These are phyloP conservation scores for Colletotrichum euphorbiae DNA, from an alignment of 2,329 filamentous ascomycete genomes.

Conservation along the genomic window DNA sequence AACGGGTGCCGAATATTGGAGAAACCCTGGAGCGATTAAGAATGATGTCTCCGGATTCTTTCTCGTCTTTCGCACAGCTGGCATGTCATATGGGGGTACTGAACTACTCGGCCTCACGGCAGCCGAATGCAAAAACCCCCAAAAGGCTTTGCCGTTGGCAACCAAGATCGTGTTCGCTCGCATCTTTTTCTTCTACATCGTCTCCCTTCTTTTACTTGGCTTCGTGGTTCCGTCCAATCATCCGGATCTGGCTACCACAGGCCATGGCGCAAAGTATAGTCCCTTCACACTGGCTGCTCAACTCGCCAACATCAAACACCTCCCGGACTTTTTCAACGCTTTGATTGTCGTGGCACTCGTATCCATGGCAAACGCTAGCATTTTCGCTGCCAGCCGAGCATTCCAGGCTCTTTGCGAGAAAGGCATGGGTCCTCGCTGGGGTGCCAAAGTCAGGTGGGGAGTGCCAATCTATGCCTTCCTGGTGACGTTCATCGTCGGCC, in stretches of 20 bases:
- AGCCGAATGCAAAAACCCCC: slow-evolving; percentile 54
- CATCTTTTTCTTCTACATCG: slow-evolving; percentile 66
- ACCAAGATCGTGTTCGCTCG: slow-evolving; percentile 81
- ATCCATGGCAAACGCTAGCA: slow-evolving; percentile 56
- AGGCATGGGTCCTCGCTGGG: slow-evolving; percentile 49
- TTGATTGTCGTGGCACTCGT: slow-evolving; percentile 51
- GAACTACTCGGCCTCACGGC: slow-evolving; percentile 59
- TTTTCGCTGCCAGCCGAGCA: slow-evolving; percentile 52
- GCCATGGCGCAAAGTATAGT: slow-evolving; percentile 42
- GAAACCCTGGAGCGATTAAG: slow-evolving; percentile 56
- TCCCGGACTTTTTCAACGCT: slow-evolving; percentile 50
- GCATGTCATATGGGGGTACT: slow-evolving; percentile 58
- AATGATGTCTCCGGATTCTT: slow-evolving; percentile 56
- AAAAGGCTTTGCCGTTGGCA: slow-evolving; percentile 80
- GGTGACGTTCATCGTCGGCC: slow-evolving; percentile 53
- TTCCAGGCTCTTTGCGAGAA: slow-evolving; percentile 50
- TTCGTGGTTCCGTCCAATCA: slow-evolving; percentile 62
- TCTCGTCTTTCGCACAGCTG: slow-evolving; percentile 57
- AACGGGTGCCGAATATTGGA: slow-evolving; percentile 59
- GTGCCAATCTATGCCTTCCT: slow-evolving; percentile 56
- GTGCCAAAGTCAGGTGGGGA: slow-evolving; percentile 49
- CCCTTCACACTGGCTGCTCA: slow-evolving; percentile 47
- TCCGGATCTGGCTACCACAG: slow-evolving; percentile 49
- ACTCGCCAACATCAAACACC: slow-evolving; percentile 44
- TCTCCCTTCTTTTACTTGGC: slow-evolving; percentile 64